Conservation (phyloP, 163 green algal genomes). For the Chlorella variabilis region DNA sequence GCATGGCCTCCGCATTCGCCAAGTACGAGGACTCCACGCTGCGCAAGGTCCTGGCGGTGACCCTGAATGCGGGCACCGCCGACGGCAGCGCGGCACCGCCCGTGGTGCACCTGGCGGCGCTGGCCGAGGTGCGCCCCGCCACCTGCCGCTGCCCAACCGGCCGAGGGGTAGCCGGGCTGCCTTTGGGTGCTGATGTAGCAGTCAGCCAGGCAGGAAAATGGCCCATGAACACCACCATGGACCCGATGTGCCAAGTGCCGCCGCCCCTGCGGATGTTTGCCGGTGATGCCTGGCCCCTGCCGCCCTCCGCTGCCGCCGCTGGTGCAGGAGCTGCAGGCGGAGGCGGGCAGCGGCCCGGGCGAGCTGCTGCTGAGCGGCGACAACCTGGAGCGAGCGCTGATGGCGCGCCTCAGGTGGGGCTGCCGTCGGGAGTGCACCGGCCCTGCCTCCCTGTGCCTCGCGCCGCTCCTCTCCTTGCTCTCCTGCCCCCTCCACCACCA, state of each 20-base stretch:
- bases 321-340: slow-evolving; percentile 65
- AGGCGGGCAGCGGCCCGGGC: not conserved
- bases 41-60: slow-evolving; percentile 56
- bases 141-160: too few species aligned
- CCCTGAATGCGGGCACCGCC: slow-evolving; percentile 28
- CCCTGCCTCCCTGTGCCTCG: too few species aligned
- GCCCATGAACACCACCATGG: too few species aligned
- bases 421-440: not conserved
- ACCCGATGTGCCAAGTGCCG: too few species aligned
- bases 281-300: too few species aligned
- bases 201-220: not conserved
- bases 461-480: too few species aligned
- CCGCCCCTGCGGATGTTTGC: too few species aligned
- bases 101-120: slow-evolving; percentile 52
- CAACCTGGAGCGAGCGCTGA: slow-evolving; percentile 73
- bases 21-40: slow-evolving; percentile 51
- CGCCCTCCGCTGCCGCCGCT: not conserved
- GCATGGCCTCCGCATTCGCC: slow-evolving; percentile 2
- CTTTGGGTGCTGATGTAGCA: not conserved
- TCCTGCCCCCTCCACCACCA: not conserved
- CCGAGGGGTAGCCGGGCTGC: too few species aligned
- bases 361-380: slow-evolving; percentile 53
- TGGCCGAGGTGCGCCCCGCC: slow-evolving; percentile 50
- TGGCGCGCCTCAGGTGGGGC: slow-evolving; percentile 63
- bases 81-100: slow-evolving; percentile 35